These are phyloP conservation scores for Tuber umbilicatum DNA, from an alignment of 495 filamentous ascomycete species.

Conservation along the genomic window DNA sequence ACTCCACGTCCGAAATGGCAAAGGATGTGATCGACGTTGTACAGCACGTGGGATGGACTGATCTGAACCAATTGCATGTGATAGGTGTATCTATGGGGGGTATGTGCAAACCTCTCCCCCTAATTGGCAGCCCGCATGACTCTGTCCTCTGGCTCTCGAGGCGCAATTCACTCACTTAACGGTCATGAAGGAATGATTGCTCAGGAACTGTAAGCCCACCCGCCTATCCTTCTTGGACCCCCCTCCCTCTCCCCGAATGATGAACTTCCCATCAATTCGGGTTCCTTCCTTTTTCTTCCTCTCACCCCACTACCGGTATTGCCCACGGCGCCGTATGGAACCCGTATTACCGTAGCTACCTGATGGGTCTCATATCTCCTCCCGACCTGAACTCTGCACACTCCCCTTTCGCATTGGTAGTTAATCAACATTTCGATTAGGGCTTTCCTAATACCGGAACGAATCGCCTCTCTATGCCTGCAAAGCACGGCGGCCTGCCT, in stretches of 20 bases:
- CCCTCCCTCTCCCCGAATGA: slow-evolving; percentile 14
- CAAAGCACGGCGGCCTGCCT: slow-evolving; percentile 66
- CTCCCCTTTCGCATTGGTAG: slow-evolving; percentile 11
- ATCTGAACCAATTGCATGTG: slow-evolving; percentile 56
- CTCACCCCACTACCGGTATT: neutral
- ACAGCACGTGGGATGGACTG: slow-evolving; percentile 63
- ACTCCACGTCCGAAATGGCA: slow-evolving; percentile 70
- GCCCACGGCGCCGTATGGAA: neutral
- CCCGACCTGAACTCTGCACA: neutral
- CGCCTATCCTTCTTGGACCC: neutral
- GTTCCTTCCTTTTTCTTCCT: neutral
- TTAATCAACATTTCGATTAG: slow-evolving; percentile 33
- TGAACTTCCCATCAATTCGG: neutral
- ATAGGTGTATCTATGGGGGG: slow-evolving; percentile 72
- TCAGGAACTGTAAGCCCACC: slow-evolving; percentile 58
- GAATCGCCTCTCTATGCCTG: slow-evolving; percentile 60
- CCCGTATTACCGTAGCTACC: neutral
- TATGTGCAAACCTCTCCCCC: slow-evolving; percentile 20
- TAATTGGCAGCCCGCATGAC: slow-evolving; percentile 5
- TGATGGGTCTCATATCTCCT: slow-evolving; percentile 17
- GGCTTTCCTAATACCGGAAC: slow-evolving; percentile 56
- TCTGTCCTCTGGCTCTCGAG: slow-evolving; percentile 1
- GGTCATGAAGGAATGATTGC: slow-evolving; percentile 60
- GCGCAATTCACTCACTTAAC: slow-evolving; percentile 11
- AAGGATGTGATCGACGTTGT: slow-evolving; percentile 63